Conservation (phyloP, 2,329 filamentous ascomycete species). For the Fusarium nurragi region DNA sequence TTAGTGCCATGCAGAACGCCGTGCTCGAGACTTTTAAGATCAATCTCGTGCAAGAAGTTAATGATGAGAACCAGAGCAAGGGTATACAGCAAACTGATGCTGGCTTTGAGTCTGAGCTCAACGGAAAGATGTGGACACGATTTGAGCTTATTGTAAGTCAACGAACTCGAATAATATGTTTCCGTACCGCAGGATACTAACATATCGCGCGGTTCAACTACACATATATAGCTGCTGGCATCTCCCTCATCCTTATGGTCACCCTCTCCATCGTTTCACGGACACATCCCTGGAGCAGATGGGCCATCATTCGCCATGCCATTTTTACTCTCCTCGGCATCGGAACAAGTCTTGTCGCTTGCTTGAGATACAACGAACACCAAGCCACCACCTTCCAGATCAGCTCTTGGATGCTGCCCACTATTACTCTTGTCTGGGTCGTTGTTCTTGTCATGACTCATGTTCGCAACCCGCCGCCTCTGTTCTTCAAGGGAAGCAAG, state of each 20-base stretch:
- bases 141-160: slow-evolving; percentile 47
- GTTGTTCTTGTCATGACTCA: slow-evolving; percentile 49
- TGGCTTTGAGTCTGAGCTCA: slow-evolving; percentile 39
- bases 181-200: neutral
- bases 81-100: slow-evolving; percentile 21
- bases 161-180: neutral
- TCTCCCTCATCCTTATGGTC: slow-evolving; percentile 47
- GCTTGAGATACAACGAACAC: slow-evolving; percentile 39
- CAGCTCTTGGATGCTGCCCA: slow-evolving; percentile 48
- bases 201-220: slow-evolving; percentile 46
- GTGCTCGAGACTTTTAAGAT: slow-evolving; percentile 47
- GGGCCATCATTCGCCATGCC: slow-evolving; percentile 46
- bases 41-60: slow-evolving; percentile 43
- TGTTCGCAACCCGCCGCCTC: slow-evolving; percentile 41
- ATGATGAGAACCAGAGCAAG: slow-evolving; percentile 27
- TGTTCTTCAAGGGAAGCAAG: slow-evolving; percentile 34
- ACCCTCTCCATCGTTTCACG: slow-evolving; percentile 47
- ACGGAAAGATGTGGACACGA: slow-evolving; percentile 37
- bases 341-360: slow-evolving; percentile 43
- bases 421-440: slow-evolving; percentile 49
- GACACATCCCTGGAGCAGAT: slow-evolving; percentile 45
- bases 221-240: slow-evolving; percentile 48
- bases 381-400: slow-evolving; percentile 35
- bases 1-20: slow-evolving; percentile 43
- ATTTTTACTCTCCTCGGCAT: slow-evolving; percentile 46